Base-by-base conservation (phyloP, 768 basidiomycete genomes). In the Tylopilus subfusipes region DNA sequence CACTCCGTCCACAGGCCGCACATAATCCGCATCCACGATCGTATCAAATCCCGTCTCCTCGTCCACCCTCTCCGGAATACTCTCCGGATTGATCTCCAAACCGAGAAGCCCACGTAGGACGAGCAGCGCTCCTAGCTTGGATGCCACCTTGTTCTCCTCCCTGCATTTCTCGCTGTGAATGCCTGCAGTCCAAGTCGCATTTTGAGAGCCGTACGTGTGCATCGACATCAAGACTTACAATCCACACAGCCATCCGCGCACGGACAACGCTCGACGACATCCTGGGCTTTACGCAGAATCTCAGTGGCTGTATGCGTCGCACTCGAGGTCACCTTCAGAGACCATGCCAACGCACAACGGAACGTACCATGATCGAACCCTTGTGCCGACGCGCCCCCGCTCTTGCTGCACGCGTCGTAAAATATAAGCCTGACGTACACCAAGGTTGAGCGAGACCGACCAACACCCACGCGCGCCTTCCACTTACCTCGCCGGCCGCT, bases 281-380 rank as follows among this genome's bases (percentile, higher is more conserved):
- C 71, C 21, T 79, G 76, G 0, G 91, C 89, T 53, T 82, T 78
- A 9, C 66, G 70, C 21, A 93, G 68, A 42, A 89, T 73, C 39
- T 81, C 76, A 11, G 71, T 81, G 51, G 68, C 84, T 91, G 77
- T 46, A 3, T 29, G 27, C n/a, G 25, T 25, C 5, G 18, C 5
- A 18, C 12, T 31, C 18, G 3, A 44, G 4, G 21, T 43, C 16
- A 46, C n/a, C 18, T 11, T 40, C 10, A 40, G 2, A 3, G 9
- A 2, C 12, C 13, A 18, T n/a, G 14, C 1, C 12, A 7, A 18
- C 8, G 1, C 19, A 31, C 16, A 18, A 48, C 34, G 7, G n/a
- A n/a, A 34, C 63, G 18, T 62, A 88, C 90, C 80, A 60, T 90
- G 83, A 62, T 94, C 93, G 63, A 93, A 93, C 3, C 88, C 90